phyloP scores from a whole-genome alignment of 108 stramenopile species.

The Cyclotella baltica region DNA sequence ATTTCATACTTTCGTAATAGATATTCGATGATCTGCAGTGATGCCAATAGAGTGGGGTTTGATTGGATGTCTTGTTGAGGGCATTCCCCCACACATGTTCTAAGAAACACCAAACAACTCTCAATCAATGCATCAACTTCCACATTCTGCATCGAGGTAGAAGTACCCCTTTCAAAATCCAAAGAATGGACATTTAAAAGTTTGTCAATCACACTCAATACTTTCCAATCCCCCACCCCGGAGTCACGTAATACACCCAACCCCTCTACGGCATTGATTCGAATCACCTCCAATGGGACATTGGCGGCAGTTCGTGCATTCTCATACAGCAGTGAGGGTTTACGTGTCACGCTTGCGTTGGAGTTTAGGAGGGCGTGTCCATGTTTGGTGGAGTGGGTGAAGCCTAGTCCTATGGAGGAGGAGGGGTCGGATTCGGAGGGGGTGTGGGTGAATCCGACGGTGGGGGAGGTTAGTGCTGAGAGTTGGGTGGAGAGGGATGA shows the following conservation, averaged over 20 bases:
- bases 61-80: neutral
- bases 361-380: conserved; percentile 54
- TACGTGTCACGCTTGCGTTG: conserved; percentile 36
- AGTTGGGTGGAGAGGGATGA: conserved; percentile 42
- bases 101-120: conserved; percentile 25
- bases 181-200: conserved; percentile 24
- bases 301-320: conserved; percentile 70
- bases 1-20: conserved; percentile 75
- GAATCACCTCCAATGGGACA: conserved; percentile 63
- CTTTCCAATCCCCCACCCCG: conserved; percentile 7
- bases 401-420: conserved; percentile 68
- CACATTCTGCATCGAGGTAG: conserved; percentile 38
- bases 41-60: conserved; percentile 14
- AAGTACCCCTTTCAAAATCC: conserved; percentile 52
- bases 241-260: conserved; percentile 31
- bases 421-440: conserved; percentile 16
- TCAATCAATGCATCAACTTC: conserved; percentile 36
- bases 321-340: conserved; percentile 70
- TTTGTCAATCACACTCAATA: conserved; percentile 5
- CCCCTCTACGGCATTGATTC: conserved; percentile 67
- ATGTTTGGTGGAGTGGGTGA: conserved; percentile 60
- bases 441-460: conserved; percentile 18
- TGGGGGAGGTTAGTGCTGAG: conserved; percentile 36
- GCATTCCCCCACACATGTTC: conserved; percentile 23
- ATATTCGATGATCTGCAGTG: conserved; percentile 76